phyloP scores from a whole-genome alignment of 495 filamentous ascomycete species.

The Amphirosellinia nigrospora region DNA sequence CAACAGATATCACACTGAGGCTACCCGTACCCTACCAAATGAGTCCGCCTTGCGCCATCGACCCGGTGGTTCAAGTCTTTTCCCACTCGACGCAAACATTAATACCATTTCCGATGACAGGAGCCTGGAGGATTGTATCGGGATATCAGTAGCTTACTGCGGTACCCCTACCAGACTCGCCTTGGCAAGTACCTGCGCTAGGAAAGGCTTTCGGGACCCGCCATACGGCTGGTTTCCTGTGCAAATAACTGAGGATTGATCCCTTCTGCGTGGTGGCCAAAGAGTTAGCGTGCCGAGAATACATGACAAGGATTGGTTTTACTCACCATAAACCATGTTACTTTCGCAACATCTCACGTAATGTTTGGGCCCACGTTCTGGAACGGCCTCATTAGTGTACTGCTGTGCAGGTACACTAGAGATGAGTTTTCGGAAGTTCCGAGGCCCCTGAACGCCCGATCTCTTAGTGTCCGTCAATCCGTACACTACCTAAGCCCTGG shows the following conservation, averaged over 20 bases:
- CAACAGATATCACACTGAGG: conserved; percentile 4
- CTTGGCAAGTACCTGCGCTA: too few relatives aligned
- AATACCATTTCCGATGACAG: not conserved
- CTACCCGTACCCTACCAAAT: not conserved
- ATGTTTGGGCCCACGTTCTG: not conserved
- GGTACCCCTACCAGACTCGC: too few relatives aligned
- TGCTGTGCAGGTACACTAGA: not conserved
- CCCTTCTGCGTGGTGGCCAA: too few relatives aligned
- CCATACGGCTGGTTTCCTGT: too few relatives aligned
- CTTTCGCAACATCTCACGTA: conserved; percentile 2
- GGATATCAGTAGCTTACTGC: not conserved
- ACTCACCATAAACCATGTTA: not conserved
- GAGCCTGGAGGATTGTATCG: not conserved
- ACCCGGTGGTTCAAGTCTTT: not conserved
- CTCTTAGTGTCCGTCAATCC: conserved; percentile 3
- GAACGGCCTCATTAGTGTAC: conserved; percentile 1
- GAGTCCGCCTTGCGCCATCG: not conserved
- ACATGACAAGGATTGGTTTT: too few relatives aligned
- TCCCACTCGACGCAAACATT: not conserved
- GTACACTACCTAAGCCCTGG: too few relatives aligned
- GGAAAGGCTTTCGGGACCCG: too few relatives aligned
- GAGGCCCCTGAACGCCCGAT: not conserved
- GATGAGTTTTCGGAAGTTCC: not conserved
- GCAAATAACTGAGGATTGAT: too few relatives aligned
- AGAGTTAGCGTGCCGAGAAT: too few relatives aligned